phyloP scores from a whole-genome alignment of 2,329 filamentous ascomycete species.

The Xylaria sp. region DNA sequence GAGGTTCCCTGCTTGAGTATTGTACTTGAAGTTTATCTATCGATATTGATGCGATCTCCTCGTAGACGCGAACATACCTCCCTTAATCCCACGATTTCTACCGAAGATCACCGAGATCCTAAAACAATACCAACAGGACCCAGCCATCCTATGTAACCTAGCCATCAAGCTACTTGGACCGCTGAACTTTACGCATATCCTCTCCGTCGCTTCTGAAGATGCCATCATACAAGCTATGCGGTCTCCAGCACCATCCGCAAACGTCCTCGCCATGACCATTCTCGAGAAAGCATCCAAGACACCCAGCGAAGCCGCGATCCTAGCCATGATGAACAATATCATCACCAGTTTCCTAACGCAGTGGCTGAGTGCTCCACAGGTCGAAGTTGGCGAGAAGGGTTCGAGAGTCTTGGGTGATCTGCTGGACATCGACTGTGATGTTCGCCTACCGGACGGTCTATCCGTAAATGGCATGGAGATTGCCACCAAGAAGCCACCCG shows the following conservation, averaged over 20 bases:
- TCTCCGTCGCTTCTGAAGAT: conserved; percentile 55
- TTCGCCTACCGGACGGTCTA: conserved; percentile 35
- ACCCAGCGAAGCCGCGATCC: conserved; percentile 52
- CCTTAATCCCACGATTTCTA: conserved; percentile 56
- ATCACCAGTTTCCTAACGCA: conserved; percentile 51
- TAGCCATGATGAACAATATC: conserved; percentile 53
- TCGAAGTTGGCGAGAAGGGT: conserved; percentile 59
- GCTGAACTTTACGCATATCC: conserved; percentile 53
- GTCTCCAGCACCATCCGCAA: conserved; percentile 58
- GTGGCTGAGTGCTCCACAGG: conserved; percentile 58
- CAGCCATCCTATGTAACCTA: conserved; percentile 53
- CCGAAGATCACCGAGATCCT: conserved; percentile 58
- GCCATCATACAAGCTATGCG: conserved; percentile 55
- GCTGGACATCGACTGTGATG: conserved; percentile 57
- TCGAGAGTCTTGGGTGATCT: conserved; percentile 55
- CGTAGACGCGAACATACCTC: conserved; percentile 54
- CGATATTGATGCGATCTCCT: conserved; percentile 1
- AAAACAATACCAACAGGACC: conserved; percentile 53
- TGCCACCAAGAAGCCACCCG: conserved; percentile 44
- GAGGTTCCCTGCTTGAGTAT: conserved; percentile 9
- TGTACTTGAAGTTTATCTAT: background rate
- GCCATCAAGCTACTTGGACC: conserved; percentile 59
- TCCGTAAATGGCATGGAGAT: conserved; percentile 42
- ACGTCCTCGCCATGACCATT: conserved; percentile 59
- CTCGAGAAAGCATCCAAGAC: conserved; percentile 56